Conservation (phyloP, 73 alveolate genomes). For the Stentor coeruleus region DNA sequence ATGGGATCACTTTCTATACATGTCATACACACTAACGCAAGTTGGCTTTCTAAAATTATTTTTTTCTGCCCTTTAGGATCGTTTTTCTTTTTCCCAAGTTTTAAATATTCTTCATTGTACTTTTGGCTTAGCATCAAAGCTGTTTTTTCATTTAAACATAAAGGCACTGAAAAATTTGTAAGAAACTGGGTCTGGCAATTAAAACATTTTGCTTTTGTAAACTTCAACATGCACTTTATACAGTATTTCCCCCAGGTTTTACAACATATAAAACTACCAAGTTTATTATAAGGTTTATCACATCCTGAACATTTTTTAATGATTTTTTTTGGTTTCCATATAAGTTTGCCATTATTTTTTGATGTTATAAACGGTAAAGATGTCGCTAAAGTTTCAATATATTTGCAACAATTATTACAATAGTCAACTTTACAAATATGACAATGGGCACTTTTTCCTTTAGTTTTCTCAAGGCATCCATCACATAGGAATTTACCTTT, state of each 20-base stretch:
- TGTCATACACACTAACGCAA: too few species aligned
- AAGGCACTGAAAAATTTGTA: too few species aligned
- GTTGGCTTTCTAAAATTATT: too few species aligned
- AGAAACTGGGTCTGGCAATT: too few species aligned
- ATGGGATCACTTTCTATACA: too few species aligned
- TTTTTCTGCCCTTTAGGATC: too few species aligned
- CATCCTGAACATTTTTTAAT: background rate
- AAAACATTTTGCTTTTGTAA: background rate
- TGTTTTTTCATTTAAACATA: too few species aligned
- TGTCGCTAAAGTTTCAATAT: background rate
- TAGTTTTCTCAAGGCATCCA: background rate
- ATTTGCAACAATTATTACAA: background rate
- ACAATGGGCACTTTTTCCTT: background rate
- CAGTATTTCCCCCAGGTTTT: background rate
- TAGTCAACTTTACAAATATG: background rate
- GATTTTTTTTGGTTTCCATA: background rate
- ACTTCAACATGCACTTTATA: background rate
- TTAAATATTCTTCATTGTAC: too few species aligned
- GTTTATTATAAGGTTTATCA: too few species aligned
- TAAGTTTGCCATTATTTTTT: background rate
- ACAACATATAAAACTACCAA: background rate
- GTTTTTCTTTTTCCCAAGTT: too few species aligned
- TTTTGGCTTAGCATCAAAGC: too few species aligned
- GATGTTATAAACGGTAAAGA: background rate
- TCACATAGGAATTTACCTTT: background rate